Evolutionary conservation across 2,329 filamentous ascomycete genomes (phyloP).

Genomic region (Diaporthe velutina): DNA sequence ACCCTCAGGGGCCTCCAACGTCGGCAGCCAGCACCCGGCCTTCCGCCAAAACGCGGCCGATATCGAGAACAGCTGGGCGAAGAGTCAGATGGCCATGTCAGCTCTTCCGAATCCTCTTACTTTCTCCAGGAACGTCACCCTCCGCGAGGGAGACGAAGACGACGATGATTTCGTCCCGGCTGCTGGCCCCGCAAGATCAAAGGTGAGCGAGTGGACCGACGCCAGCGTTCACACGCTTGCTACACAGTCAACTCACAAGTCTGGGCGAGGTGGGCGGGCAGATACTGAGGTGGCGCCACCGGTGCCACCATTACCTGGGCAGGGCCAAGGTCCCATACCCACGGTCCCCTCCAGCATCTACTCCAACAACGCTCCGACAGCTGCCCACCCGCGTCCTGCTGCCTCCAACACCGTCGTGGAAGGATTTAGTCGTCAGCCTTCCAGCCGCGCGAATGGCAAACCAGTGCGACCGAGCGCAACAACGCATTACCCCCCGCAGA

Average conservation of each 20-base stretch:
- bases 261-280: neutral
- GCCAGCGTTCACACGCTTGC: conserved; percentile 16
- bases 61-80: conserved; percentile 3
- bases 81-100: conserved; percentile 26
- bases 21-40: conserved; percentile 30
- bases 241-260: conserved; percentile 12
- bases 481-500: neutral
- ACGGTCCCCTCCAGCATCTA: conserved; percentile 33
- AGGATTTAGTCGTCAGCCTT: neutral
- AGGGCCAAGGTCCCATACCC: neutral
- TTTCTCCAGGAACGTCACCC: conserved; percentile 4
- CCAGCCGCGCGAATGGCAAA: neutral
- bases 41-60: conserved; percentile 13
- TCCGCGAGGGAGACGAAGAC: conserved; percentile 15
- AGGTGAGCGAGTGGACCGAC: conserved; percentile 26
- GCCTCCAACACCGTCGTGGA: neutral
- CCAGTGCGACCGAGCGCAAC: neutral
- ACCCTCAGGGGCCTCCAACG: neutral
- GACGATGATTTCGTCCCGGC: conserved; percentile 11
- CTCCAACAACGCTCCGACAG: conserved; percentile 23
- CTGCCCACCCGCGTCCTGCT: conserved; percentile 29
- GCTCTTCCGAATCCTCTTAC: conserved; percentile 30
- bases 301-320: neutral
- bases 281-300: neutral
- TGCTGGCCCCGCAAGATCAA: neutral